A percentile compares a stretch with the other conserved stretches of the same genome.
Evolutionary conservation across 495 filamentous ascomycete species (phyloP).

Genomic region (Cercophora newfieldiana): DNA sequence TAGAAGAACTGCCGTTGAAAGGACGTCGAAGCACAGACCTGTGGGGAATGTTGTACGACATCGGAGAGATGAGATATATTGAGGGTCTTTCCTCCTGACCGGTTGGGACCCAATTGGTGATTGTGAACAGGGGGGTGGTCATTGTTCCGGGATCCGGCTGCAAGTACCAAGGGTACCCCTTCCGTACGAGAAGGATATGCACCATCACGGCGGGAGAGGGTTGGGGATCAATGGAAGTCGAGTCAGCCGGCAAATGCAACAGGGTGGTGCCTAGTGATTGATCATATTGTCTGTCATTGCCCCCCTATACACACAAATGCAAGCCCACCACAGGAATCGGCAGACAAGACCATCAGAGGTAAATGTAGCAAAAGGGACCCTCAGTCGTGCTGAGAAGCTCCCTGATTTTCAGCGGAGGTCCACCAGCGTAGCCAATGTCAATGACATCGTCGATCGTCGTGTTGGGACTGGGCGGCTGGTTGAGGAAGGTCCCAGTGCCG

Average conservation of each 20-base stretch:
- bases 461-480: slow-evolving; percentile 21
- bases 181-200: neutral
- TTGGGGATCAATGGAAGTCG: neutral
- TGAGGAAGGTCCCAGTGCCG: slow-evolving; percentile 32
- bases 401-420: slow-evolving; percentile 18
- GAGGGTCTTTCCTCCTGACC: no score
- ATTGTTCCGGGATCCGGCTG: no score
- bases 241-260: neutral
- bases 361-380: slow-evolving; percentile 37
- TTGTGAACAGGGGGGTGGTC: no score
- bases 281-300: neutral
- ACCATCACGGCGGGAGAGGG: neutral
- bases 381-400: slow-evolving; percentile 20
- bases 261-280: neutral
- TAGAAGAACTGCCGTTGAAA: no score
- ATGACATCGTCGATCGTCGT: slow-evolving; percentile 28
- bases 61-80: no score
- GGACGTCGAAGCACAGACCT: no score
- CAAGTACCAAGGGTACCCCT: neutral
- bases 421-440: slow-evolving; percentile 31
- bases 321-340: neutral
- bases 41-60: no score
- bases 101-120: no score
- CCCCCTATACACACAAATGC: neutral
- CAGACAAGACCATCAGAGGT: slow-evolving; percentile 9